These are phyloP conservation scores for Macrophomina phaseolina DNA, from an alignment of 2,329 filamentous ascomycete species.

Conservation along the genomic window DNA sequence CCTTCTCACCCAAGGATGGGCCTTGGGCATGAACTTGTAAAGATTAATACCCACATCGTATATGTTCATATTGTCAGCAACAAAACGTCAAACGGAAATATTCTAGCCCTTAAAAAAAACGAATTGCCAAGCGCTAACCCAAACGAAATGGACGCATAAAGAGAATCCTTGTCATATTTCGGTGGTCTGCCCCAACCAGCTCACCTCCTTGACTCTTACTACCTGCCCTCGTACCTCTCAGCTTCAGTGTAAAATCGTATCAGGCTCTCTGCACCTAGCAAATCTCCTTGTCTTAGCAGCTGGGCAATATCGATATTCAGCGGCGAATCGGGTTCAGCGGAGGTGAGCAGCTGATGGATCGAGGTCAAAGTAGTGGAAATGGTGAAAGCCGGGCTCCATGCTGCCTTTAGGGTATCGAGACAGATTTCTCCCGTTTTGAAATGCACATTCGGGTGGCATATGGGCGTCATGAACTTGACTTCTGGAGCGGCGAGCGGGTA, in stretches of 20 bases:
- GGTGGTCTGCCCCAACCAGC: background rate
- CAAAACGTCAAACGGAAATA: background rate
- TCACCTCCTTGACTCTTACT: background rate
- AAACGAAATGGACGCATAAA: background rate
- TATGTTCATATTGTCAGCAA: background rate
- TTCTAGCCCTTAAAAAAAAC: background rate
- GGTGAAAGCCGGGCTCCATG: constrained; percentile 87
- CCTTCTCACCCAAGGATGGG: background rate
- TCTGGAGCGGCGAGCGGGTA: constrained; percentile 82
- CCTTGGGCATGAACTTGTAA: background rate
- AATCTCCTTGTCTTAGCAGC: constrained; percentile 71
- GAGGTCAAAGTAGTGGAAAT: constrained; percentile 75
- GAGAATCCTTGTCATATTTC: background rate
- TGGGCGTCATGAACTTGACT: constrained; percentile 80
- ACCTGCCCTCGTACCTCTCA: constrained; percentile 47
- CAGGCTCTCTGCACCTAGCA: constrained; percentile 69
- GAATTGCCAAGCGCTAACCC: background rate
- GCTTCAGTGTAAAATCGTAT: constrained; percentile 73
- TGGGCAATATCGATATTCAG: constrained; percentile 80
- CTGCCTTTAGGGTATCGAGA: constrained; percentile 77
- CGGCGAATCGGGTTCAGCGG: constrained; percentile 74
- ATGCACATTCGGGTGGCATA: constrained; percentile 83
- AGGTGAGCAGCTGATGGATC: constrained; percentile 71
- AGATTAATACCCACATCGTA: background rate
- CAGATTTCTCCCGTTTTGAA: constrained; percentile 87